These are phyloP conservation scores for Rusavskia elegans DNA, from an alignment of 495 filamentous ascomycete species.

Conservation along the genomic window DNA sequence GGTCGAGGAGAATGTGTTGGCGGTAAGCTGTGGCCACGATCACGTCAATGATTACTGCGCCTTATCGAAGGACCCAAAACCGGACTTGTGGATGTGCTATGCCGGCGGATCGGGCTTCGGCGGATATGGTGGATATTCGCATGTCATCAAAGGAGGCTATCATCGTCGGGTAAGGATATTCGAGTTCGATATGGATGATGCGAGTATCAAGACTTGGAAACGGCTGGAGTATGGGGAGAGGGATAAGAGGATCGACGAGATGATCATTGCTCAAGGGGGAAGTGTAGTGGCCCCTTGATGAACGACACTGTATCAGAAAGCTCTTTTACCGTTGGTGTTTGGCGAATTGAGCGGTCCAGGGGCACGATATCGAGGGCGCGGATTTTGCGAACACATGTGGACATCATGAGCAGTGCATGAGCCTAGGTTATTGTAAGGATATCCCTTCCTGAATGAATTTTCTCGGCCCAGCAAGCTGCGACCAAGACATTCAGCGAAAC, in stretches of 20 bases:
- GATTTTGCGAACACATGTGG: too few species aligned
- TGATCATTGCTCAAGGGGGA: conserved; percentile 76
- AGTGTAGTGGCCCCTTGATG: conserved; percentile 28
- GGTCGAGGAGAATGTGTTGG: conserved; percentile 63
- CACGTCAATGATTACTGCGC: conserved; percentile 95
- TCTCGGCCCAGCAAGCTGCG: too few species aligned
- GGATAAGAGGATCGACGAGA: conserved; percentile 59
- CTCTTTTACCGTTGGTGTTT: not conserved
- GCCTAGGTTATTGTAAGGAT: too few species aligned
- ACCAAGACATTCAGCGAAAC: too few species aligned
- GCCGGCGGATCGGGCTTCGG: conserved; percentile 79
- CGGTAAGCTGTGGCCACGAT: conserved; percentile 88
- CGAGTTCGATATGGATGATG: conserved; percentile 82
- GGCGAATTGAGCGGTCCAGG: not conserved
- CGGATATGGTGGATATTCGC: conserved; percentile 71
- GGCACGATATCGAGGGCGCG: not conserved
- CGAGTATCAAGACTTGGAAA: conserved; percentile 80
- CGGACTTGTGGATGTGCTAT: conserved; percentile 97
- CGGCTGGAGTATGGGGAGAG: conserved; percentile 68
- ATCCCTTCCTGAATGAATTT: too few species aligned
- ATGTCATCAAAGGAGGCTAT: conserved; percentile 37
- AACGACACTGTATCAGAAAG: not conserved
- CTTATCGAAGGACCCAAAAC: conserved; percentile 35
- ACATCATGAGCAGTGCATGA: too few species aligned
- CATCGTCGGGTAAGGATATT: conserved; percentile 73